A percentile compares a stretch with the other conserved stretches of the same genome.
phyloP scores from a whole-genome alignment of 208 protist species.

The Trichomonas vaginalis region DNA sequence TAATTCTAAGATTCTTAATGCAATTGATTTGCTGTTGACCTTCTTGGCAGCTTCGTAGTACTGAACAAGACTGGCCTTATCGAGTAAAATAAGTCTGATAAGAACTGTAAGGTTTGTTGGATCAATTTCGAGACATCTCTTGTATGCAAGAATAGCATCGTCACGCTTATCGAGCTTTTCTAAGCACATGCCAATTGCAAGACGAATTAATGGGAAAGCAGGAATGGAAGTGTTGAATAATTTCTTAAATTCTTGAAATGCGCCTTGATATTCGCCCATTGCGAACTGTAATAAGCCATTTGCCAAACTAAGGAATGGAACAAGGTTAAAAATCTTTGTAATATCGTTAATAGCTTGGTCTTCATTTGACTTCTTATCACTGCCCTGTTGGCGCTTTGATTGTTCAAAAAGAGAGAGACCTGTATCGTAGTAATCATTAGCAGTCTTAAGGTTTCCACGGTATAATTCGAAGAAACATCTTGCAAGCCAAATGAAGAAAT shows the following conservation, averaged over 20 bases:
- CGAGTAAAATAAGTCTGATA: background rate
- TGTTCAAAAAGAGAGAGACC: background rate
- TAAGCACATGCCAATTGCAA: background rate
- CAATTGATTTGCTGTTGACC: background rate
- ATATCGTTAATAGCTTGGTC: background rate
- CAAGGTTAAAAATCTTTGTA: background rate
- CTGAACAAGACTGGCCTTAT: background rate
- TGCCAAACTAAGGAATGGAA: background rate
- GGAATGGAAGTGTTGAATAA: background rate
- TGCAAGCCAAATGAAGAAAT: background rate
- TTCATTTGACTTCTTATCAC: background rate
- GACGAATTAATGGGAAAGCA: background rate
- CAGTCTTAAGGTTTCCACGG: background rate
- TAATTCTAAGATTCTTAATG: background rate
- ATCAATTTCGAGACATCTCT: background rate
- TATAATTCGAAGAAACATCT: background rate
- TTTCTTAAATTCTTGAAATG: background rate
- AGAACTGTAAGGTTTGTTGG: background rate
- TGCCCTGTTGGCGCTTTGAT: too few species aligned
- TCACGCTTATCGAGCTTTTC: background rate
- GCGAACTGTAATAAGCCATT: background rate
- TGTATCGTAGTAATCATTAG: background rate
- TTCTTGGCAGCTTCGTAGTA: background rate
- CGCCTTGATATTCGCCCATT: background rate
- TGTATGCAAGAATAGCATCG: background rate